These are phyloP conservation scores for Apiotrichum porosum DNA, from an alignment of 1,284 basidiomycete genomes.

Conservation along the genomic window DNA sequence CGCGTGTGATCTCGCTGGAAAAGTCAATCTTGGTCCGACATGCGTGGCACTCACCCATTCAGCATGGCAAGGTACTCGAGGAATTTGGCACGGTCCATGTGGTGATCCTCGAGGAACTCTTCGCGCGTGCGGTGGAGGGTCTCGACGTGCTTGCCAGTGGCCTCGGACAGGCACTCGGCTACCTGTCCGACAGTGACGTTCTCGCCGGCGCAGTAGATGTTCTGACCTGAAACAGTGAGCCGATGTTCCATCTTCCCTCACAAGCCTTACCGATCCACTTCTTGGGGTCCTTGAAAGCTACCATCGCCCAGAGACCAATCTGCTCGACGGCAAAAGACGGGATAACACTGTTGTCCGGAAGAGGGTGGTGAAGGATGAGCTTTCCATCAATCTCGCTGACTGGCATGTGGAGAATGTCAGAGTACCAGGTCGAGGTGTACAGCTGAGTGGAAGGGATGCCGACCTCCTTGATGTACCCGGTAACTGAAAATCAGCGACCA, in stretches of 20 bases:
- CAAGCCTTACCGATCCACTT: constrained; percentile 37
- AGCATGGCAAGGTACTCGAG: too few relatives aligned
- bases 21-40: too few relatives aligned
- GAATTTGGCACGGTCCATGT: constrained; percentile 7
- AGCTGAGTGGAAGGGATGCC: constrained; percentile 20
- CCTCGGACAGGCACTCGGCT: constrained; percentile 4
- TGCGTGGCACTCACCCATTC: too few relatives aligned
- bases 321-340: constrained; percentile 27
- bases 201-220: constrained; percentile 10
- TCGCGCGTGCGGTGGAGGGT: constrained; percentile 6
- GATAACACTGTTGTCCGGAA: constrained; percentile 28
- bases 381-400: constrained; percentile 6
- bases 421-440: constrained; percentile 17
- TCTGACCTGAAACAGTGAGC: too few relatives aligned
- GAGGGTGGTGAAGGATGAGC: constrained; percentile 12
- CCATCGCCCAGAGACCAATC: constrained; percentile 31
- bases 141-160: constrained; percentile 2
- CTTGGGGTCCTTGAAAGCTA: constrained; percentile 26
- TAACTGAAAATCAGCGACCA: constrained; percentile 12
- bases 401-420: constrained; percentile 2
- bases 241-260: too few relatives aligned
- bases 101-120: constrained; percentile 9
- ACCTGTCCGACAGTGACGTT: constrained; percentile 9
- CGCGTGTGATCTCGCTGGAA: constrained; percentile 7
- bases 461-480: constrained; percentile 22